phyloP scores from a whole-genome alignment of 2,329 filamentous ascomycete species.

The Arthrobotrys pseudoclavata region DNA sequence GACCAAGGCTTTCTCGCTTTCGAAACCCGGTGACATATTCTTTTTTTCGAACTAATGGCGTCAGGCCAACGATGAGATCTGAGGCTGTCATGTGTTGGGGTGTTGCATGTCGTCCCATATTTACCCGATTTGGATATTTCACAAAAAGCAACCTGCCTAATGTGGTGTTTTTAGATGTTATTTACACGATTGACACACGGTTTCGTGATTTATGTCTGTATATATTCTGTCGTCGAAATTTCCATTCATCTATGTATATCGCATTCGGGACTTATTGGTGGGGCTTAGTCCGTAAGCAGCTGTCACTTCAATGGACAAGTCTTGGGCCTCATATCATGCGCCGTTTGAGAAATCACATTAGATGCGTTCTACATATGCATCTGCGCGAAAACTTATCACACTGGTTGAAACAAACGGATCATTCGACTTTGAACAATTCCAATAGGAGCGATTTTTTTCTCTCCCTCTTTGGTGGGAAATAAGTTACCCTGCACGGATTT shows the following conservation, averaged over 20 bases:
- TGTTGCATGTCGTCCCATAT: slow-evolving; percentile 20
- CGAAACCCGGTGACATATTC: neutral
- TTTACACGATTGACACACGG: neutral
- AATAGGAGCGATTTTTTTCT: slow-evolving; percentile 9
- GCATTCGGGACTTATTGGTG: neutral
- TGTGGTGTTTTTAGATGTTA: neutral
- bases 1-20: slow-evolving; percentile 3
- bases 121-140: slow-evolving; percentile 4
- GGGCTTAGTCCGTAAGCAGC: slow-evolving; percentile 26
- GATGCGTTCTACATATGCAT: slow-evolving; percentile 54
- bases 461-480: slow-evolving; percentile 14
- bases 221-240: neutral
- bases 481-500: slow-evolving; percentile 21
- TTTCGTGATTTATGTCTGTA: neutral
- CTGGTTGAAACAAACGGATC: slow-evolving; percentile 17
- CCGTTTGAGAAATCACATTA: slow-evolving; percentile 49
- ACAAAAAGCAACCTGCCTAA: slow-evolving; percentile 7
- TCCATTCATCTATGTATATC: neutral
- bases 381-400: slow-evolving; percentile 41
- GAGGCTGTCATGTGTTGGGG: slow-evolving; percentile 6
- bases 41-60: slow-evolving; percentile 16
- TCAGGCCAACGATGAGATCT: neutral
- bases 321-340: slow-evolving; percentile 33
- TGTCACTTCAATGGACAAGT: slow-evolving; percentile 8
- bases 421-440: slow-evolving; percentile 11